Conservation (phyloP, 768 basidiomycete species). For the Xerocomellus amylosporus region DNA sequence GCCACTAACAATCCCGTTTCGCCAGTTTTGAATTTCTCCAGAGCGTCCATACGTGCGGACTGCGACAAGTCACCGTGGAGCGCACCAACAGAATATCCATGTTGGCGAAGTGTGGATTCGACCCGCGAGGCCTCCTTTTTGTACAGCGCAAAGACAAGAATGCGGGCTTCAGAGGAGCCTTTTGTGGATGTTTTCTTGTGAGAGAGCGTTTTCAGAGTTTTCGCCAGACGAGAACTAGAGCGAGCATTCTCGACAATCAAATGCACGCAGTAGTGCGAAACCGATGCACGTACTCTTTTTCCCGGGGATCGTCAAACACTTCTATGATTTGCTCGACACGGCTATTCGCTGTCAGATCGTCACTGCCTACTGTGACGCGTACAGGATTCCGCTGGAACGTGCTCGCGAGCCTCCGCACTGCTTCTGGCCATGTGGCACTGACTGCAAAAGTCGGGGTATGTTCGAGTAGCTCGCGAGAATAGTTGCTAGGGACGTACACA, state of each 20-base stretch:
- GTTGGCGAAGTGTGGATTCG: slow-evolving; percentile 68
- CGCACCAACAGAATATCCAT: slow-evolving; percentile 76
- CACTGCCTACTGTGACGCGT: slow-evolving; percentile 91
- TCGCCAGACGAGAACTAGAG: slow-evolving; percentile 56
- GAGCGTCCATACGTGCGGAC: slow-evolving; percentile 73
- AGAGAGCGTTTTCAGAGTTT: slow-evolving; percentile 50
- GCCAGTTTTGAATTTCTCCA: slow-evolving; percentile 86
- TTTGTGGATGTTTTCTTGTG: slow-evolving; percentile 61
- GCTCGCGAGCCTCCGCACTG: slow-evolving; percentile 82
- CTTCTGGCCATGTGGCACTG: slow-evolving; percentile 98
- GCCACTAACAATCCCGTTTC: slow-evolving; percentile 83
- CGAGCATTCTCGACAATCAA: background rate
- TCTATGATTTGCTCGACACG: slow-evolving; percentile 92
- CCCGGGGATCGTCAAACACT: slow-evolving; percentile 80
- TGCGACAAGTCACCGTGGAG: slow-evolving; percentile 93
- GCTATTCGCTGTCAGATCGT: slow-evolving; percentile 92
- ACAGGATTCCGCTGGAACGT: slow-evolving; percentile 85
- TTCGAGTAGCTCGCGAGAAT: background rate
- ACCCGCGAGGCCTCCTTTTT: slow-evolving; percentile 97
- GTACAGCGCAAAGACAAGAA: slow-evolving; percentile 93
- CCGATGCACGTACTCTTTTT: slow-evolving; percentile 71
- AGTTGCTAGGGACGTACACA: slow-evolving; percentile 62
- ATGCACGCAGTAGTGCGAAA: background rate
- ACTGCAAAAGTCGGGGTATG: slow-evolving; percentile 43
- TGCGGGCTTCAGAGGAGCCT: slow-evolving; percentile 55